Percentiles rank a stretch among this genome's conserved stretches.
These are phyloP conservation scores for Coniophora puteana DNA, from an alignment of 1,284 basidiomycete species.

Conservation along the genomic window DNA sequence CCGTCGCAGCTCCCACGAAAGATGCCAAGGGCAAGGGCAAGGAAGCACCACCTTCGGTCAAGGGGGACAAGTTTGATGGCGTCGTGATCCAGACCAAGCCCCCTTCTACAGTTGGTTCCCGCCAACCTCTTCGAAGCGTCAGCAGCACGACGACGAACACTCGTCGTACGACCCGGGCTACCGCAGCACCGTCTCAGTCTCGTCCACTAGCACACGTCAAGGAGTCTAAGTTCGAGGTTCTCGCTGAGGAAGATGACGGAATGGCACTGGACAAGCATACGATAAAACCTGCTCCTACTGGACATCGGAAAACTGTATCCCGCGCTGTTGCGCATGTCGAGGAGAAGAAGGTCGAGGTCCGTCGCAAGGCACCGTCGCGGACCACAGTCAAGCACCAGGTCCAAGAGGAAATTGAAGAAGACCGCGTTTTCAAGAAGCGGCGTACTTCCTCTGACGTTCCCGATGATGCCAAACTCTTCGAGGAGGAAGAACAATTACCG, in stretches of 20 bases:
- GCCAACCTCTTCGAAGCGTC: slow-evolving; percentile 37
- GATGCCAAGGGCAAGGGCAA: slow-evolving; percentile 42
- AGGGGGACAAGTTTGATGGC: slow-evolving; percentile 48
- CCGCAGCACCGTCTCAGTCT: slow-evolving; percentile 17
- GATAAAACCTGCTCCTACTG: no score
- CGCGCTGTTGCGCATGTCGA: slow-evolving; percentile 22
- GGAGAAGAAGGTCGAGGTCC: no score
- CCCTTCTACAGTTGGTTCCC: slow-evolving; percentile 27
- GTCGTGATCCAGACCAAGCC: slow-evolving; percentile 48
- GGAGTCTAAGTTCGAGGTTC: no score
- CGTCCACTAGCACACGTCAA: slow-evolving; percentile 31
- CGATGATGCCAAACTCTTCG: slow-evolving; percentile 41
- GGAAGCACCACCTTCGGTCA: slow-evolving; percentile 28
- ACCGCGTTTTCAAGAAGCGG: slow-evolving; percentile 63
- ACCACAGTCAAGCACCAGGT: slow-evolving; percentile 21
- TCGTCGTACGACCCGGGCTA: slow-evolving; percentile 23
- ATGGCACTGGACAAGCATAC: no score
- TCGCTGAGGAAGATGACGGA: no score
- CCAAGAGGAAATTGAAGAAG: slow-evolving; percentile 43
- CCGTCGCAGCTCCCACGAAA: slow-evolving; percentile 21
- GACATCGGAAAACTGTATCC: no score
- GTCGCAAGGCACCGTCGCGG: no score
- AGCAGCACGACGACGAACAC: slow-evolving; percentile 23
- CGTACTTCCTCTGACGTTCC: slow-evolving; percentile 68
- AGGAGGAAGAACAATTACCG: slow-evolving; percentile 22